These are phyloP conservation scores for Stromatinia cepivora DNA, from an alignment of 2,329 filamentous ascomycete species.

Conservation along the genomic window DNA sequence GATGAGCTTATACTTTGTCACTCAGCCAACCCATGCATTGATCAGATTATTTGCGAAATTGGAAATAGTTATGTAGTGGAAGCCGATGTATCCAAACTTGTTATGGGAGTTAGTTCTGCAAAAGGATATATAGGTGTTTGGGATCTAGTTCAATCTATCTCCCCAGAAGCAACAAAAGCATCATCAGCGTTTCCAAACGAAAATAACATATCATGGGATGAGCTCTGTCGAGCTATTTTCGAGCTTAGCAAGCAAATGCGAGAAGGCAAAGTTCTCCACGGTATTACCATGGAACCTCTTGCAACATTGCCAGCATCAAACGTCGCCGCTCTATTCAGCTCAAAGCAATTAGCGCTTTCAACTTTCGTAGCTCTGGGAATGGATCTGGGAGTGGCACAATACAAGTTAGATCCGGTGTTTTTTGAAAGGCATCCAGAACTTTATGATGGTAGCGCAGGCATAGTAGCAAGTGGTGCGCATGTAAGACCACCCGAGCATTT, in stretches of 20 bases:
- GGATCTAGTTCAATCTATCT: conserved; percentile 15
- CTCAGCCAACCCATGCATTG: conserved; percentile 17
- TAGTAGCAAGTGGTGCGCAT: conserved; percentile 14
- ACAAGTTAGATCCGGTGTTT: conserved; percentile 16
- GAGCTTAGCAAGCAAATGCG: conserved; percentile 12
- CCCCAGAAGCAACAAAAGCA: background rate
- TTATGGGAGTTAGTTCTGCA: conserved; percentile 1
- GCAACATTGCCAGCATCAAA: conserved; percentile 10
- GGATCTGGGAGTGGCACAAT: conserved; percentile 4
- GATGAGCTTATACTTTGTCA: conserved; percentile 17
- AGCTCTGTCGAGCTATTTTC: conserved; percentile 13
- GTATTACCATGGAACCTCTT: background rate
- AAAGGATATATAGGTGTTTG: conserved; percentile 14
- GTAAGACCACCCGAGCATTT: conserved; percentile 1
- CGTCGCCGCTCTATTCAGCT: conserved; percentile 11
- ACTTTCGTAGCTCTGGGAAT: conserved; percentile 5
- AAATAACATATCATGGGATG: background rate
- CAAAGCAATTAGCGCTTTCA: background rate
- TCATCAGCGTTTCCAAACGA: background rate
- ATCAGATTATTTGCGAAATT: conserved; percentile 19
- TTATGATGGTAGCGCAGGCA: conserved; percentile 1
- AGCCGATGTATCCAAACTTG: conserved; percentile 15
- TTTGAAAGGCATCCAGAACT: conserved; percentile 22
- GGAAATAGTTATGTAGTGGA: conserved; percentile 22
- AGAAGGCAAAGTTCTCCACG: background rate